Evolutionary conservation across 73 alveolate species (phyloP), one percentile per base, ranked within the genome.

Genomic region (Effrenium voratum): DNA sequence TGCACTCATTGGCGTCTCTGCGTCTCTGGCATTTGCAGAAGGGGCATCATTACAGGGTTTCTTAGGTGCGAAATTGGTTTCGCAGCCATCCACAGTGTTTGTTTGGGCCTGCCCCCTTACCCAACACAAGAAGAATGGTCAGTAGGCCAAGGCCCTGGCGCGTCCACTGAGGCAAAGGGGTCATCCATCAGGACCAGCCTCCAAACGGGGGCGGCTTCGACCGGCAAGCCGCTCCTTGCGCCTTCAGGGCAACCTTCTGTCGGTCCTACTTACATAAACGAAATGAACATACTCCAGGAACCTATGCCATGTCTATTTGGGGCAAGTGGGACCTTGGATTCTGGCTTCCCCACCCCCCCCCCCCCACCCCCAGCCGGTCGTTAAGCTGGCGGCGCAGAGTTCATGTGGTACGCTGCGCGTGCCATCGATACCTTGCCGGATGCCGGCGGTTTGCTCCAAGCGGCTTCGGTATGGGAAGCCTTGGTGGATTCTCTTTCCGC

Each of bases 171-270:
- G 16, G 95, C 95, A 26, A 87, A 87, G 70, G 95, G 95, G 49
- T 87, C 95, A 47, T 87, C 95, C 95, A 87, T 87, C 72, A 87
- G 28, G 52, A 87, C 95, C 59, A 87, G 49, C 95, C 95, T 87
- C 2, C 8, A 63, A 63, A 63, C 19, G 46, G 24, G 12, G 13
- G 3, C 5, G 47, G 30, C 16, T 44, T 10, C 15, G 50, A 4
- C 68, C 40, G 41, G n/a, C n/a, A n/a, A n/a, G n/a, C n/a, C n/a
- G n/a, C n/a, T n/a, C n/a, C n/a, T n/a, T n/a, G n/a, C n/a, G n/a
- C n/a, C n/a, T n/a, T n/a, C n/a, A n/a, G n/a, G n/a, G n/a, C n/a
- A n/a, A n/a, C n/a, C n/a, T n/a, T n/a, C n/a, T n/a, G n/a, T n/a
- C n/a, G n/a, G n/a, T n/a, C n/a, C n/a, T n/a, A n/a, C n/a, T n/a